Evolutionary conservation across 2,329 filamentous ascomycete species (phyloP), one percentile per base, ranked within the genome.

Genomic region (Trichoderma breve): DNA sequence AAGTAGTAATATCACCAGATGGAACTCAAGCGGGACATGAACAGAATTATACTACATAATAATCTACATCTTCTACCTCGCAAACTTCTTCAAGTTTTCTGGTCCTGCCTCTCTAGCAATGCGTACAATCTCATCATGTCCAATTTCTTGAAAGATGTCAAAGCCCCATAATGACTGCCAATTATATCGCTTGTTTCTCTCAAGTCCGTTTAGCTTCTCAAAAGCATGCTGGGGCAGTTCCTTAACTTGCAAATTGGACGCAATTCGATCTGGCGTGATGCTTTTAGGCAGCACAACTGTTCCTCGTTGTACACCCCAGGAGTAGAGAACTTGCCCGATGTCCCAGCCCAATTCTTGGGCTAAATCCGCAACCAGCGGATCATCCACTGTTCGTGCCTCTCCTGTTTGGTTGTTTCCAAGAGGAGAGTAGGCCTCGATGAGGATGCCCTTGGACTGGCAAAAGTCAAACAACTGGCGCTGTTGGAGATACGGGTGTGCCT

Each of bases 231-330:
- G 28, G 9, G 57, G 57, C 4, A 61, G 9, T 7, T 61, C 30
- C 39, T 61, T 24, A 32, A 61, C 58, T 7, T 70, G 39, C 28
- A 90, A 93, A 86, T 97, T 97, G 74, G 84, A 88, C 82, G 92
- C 85, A 78, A 97, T 94, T 57, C 93, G 88, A 66, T 85, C 85
- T 75, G 90, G 87, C 75, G 89, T 94, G 72, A 95, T 92, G 66
- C 88, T 92, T 87, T 97, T 97, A 78, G 93, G 93, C 77, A 97
- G 93, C 67, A 97, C 93, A 75, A 89, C 92, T 85, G 91, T 93
- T 73, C 92, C 93, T 79, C 93, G 90, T 80, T 92, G 89, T 71
- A 96, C 83, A 74, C 93, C 93, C 93, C 93, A 97, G 77, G 90
- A 85, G 74, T 97, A 83, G 77, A 96, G 83, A 66, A 94, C 89